phyloP scores from a whole-genome alignment of 331 rosid species.

The Malus hybrid region DNA sequence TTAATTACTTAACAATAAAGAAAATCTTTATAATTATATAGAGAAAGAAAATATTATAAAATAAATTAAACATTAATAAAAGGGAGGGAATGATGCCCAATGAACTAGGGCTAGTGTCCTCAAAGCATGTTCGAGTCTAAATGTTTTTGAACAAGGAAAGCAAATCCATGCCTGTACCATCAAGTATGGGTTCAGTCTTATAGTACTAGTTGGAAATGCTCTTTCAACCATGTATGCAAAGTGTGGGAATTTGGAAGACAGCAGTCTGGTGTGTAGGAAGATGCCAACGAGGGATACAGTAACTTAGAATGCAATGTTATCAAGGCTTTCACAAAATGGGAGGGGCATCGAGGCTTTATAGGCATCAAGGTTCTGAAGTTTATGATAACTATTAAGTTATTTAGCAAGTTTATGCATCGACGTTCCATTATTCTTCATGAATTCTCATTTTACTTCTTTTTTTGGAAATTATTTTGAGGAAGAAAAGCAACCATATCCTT shows the following conservation, averaged over 20 bases:
- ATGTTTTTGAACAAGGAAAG: conserved; percentile 84
- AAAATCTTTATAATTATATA: too few species aligned
- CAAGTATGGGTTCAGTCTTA: conserved; percentile 56
- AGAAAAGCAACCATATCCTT: background rate
- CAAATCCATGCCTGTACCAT: conserved; percentile 26
- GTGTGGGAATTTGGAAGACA: conserved; percentile 72
- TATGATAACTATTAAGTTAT: background rate
- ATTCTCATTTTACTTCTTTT: background rate
- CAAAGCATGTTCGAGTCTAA: conserved; percentile 75
- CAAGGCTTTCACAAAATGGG: conserved; percentile 81
- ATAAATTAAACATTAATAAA: too few species aligned
- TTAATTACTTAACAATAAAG: too few species aligned
- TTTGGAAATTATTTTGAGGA: background rate
- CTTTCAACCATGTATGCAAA: conserved; percentile 90
- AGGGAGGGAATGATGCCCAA: conserved; percentile 58
- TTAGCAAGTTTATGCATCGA: background rate
- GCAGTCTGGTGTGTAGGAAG: conserved; percentile 45
- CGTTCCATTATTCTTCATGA: background rate
- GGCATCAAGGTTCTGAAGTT: background rate
- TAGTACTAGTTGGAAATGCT: conserved; percentile 77
- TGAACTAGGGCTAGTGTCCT: conserved; percentile 70
- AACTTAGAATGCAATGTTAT: conserved; percentile 91
- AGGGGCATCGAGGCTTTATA: conserved; percentile 54
- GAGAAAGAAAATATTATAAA: too few species aligned
- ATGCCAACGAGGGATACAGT: conserved; percentile 63